Evolutionary conservation across 768 basidiomycete species (phyloP).

Genomic region (Russula brevipes): DNA sequence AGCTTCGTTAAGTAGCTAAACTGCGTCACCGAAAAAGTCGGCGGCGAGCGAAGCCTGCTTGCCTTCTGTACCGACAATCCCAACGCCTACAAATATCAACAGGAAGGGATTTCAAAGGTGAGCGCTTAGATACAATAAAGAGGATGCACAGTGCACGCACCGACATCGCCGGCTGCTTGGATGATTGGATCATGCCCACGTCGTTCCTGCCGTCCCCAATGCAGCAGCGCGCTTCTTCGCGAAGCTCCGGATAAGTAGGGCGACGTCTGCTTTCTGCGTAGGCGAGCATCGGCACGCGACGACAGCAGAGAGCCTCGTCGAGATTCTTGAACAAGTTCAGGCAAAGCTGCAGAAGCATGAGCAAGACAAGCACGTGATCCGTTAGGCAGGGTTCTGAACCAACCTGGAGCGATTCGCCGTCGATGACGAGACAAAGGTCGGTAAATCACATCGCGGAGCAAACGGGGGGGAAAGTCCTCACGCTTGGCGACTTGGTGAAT

Average conservation of each 20-base stretch:
- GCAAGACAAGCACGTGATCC: background rate
- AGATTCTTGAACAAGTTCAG: slow-evolving; percentile 85
- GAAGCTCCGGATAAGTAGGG: slow-evolving; percentile 81
- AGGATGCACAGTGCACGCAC: slow-evolving; percentile 45
- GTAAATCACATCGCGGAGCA: background rate
- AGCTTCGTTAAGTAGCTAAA: no score
- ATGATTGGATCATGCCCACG: slow-evolving; percentile 99
- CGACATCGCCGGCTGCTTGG: slow-evolving; percentile 97
- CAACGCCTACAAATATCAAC: no score
- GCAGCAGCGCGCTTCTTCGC: slow-evolving; percentile 94
- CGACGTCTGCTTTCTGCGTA: slow-evolving; percentile 98
- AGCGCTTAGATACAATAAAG: background rate
- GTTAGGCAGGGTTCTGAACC: slow-evolving; percentile 16
- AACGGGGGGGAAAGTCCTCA: slow-evolving; percentile 34
- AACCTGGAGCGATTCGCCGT: slow-evolving; percentile 94
- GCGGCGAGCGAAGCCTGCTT: no score
- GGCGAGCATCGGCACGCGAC: slow-evolving; percentile 98
- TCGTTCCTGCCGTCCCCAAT: slow-evolving; percentile 99
- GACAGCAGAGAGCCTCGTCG: slow-evolving; percentile 92
- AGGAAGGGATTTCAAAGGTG: no score
- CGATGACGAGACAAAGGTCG: slow-evolving; percentile 96
- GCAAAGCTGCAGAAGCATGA: slow-evolving; percentile 57
- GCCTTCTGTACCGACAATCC: no score
- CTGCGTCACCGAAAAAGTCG: no score
- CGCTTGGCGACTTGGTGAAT: slow-evolving; percentile 95